Evolutionary conservation across 805 yeast species (phyloP), one percentile per base, ranked within the genome.

Genomic region (Vanderwaltozyma yarrowii): DNA sequence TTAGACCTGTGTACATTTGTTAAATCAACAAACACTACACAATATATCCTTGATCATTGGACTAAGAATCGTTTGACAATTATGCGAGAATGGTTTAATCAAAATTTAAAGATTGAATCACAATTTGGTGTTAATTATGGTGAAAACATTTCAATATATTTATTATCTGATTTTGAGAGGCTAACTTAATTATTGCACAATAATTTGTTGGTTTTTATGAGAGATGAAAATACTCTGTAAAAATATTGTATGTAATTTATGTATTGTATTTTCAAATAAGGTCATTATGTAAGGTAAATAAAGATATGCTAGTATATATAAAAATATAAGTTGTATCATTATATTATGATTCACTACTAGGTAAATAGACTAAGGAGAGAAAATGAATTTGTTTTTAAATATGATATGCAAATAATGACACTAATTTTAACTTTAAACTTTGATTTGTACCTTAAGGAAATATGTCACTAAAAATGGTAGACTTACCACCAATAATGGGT

Each of bases 1-100:
- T 65, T 87, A 16, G 96, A 94, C 57, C 72, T 89, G 31, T 81
- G 92, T 27, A 80, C 86, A 0, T 92, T 89, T 61, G 74, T 83
- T 32, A 74, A 73, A 36, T 25, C 4, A 70, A 69, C 38, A 3
- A 14, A 14, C 5, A 23, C 26, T 5, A 12, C 73, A 78, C 20
- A 15, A 13, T 14, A 33, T 9, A 11, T 32, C 11, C 30, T 33
- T 17, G 92, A 20, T 61, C 94, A 46, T 58, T 87, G 42, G 86
- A 75, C 79, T 30, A 79, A 79, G 45, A 95, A 86, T 61, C 67
- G 97, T 39, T 79, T 80, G 2, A 69, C 73, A 37, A 71, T 85
- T 16, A 66, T 88, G 44, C 58, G 65, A 28, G 53, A 58, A 19
- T 82, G 83, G 76, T 61, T 78, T 24, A 60, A 64, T 19, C 70